Evolutionary conservation across 78 protist species (phyloP), one percentile per base, ranked within the genome.

Genomic region (Emiliania huxleyi): DNA sequence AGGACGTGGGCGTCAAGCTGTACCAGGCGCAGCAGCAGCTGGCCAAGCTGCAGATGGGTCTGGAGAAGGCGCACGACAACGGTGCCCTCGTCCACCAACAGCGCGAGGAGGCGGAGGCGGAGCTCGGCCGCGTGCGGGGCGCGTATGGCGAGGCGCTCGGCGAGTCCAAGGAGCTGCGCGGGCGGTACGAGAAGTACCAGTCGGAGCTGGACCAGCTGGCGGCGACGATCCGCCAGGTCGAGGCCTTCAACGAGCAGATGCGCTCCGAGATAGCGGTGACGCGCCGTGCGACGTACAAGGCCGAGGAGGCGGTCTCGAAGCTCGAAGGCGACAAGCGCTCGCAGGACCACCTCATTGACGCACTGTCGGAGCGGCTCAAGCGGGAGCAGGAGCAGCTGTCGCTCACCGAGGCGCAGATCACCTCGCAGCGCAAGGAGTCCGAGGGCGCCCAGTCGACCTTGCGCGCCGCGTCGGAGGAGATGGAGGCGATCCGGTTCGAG

Each of bases 1-100:
- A 93, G n/a, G 93, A 93, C 44, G 2, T 93, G 22, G 97, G 97
- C 52, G 97, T 87, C 4, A 85, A 91, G 87, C 93, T 96, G 19
- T 96, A 94, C 95, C 52, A 42, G 12, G 91, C 83, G 23, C 97
- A 96, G 87, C 97, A 95, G 79, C 91, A 93, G 35, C 87, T 95
- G 1, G 96, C 97, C 15, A 94, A 94, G 71, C 48, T 85, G 69
- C 94, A 96, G 62, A 38, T 75, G 45, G 0, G 81, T 38, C 92
- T 93, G 0, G 97, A 94, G 81, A 49, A 48, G 45, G 62, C 35
- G 33, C 89, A 94, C 48, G 96, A 92, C 45, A 69, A 90, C 88
- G 49, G 29, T 44, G 22, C 38, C 22, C 22, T 46, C 44, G 48
- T 56, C 71, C 0, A 8, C 26, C 77, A 81, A 75, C 18, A 35